A percentile compares a stretch with the other conserved stretches of the same genome.
These are phyloP conservation scores for Pancytospora philotis DNA, from an alignment of 371 early-diverging fungal species.

Conservation along the genomic window DNA sequence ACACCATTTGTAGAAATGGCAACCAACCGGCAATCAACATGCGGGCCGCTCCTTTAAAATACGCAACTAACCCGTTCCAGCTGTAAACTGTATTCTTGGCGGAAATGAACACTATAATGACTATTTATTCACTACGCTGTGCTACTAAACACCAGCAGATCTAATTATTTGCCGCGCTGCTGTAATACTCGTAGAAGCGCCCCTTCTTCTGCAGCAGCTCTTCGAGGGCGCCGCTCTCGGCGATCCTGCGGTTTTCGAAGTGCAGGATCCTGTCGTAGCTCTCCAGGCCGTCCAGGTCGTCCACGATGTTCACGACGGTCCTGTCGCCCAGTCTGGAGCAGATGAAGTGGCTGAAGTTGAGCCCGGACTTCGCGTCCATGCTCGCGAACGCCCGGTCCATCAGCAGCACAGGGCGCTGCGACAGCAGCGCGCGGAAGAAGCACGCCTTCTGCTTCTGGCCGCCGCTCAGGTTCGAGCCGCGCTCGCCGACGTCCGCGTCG, in stretches of 20 bases:
- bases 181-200: slow-evolving; percentile 9
- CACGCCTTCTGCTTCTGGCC: slow-evolving; percentile 67
- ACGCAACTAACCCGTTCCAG: too few relatives aligned
- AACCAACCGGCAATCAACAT: too few relatives aligned
- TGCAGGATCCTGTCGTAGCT: slow-evolving; percentile 61
- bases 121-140: too few relatives aligned
- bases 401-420: slow-evolving; percentile 60
- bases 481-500: slow-evolving; percentile 60
- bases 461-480: slow-evolving; percentile 58
- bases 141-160: too few relatives aligned
- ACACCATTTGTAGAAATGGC: too few relatives aligned
- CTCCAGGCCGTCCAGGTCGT: slow-evolving; percentile 68
- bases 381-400: slow-evolving; percentile 62
- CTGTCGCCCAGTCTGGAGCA: slow-evolving; percentile 64
- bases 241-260: slow-evolving; percentile 57
- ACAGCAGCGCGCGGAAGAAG: slow-evolving; percentile 62
- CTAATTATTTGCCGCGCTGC: neutral
- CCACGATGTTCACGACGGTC: slow-evolving; percentile 76
- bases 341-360: slow-evolving; percentile 72
- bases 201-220: slow-evolving; percentile 3
- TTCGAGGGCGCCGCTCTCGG: neutral
- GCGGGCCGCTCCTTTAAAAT: too few relatives aligned
- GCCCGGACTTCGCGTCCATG: slow-evolving; percentile 68
- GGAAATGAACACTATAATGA: too few relatives aligned
- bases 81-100: too few relatives aligned